Evolutionary conservation across 2,329 filamentous ascomycete genomes (phyloP), one percentile per base, ranked within the genome.

Genomic region (Beauveria pseudobassiana): DNA sequence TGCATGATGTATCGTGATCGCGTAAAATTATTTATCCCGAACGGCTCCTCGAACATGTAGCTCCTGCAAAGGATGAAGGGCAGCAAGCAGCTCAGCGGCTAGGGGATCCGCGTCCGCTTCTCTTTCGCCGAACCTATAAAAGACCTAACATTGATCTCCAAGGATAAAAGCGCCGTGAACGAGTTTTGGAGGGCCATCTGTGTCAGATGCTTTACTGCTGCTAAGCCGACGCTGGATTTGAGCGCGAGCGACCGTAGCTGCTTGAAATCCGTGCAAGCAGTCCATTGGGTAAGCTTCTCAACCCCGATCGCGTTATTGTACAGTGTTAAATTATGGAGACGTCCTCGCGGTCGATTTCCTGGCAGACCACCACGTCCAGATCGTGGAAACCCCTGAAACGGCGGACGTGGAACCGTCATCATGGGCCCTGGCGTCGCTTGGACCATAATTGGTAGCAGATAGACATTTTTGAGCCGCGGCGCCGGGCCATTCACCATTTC

Each of bases 271-370:
- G 40, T 55, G 14, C 40, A 55, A 55, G 52, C 22, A 55, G 52
- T 55, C 52, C 40, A 55, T 55, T 54, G 22, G 52, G 52, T 54
- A 54, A 54, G 38, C 52, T 24, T 54, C 52, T 43, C 38, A 54
- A 54, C 38, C 52, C n/a, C 14, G 38, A 54, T 54, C 38, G 1
- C 52, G 52, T 1, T 28, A 28, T 43, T 2, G 10, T 38, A 3
- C 40, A 55, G 38, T 30, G 40, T 55, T 30, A 55, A 20, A 30
- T 55, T 55, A 28, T 55, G 40, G 52, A 55, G 52, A 55, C 40
- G 52, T 45, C 52, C 40, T 45, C 40, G 40, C 40, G 40, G 38
- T 45, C 24, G 52, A 45, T 43, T 28, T 45, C 40, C 40, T 45
- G 28, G 52, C 52, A 55, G 42, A 45, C 52, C 52, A 43, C 52